phyloP scores from a whole-genome alignment of 202 grass and related monocot species.

The Carex arenaria region DNA sequence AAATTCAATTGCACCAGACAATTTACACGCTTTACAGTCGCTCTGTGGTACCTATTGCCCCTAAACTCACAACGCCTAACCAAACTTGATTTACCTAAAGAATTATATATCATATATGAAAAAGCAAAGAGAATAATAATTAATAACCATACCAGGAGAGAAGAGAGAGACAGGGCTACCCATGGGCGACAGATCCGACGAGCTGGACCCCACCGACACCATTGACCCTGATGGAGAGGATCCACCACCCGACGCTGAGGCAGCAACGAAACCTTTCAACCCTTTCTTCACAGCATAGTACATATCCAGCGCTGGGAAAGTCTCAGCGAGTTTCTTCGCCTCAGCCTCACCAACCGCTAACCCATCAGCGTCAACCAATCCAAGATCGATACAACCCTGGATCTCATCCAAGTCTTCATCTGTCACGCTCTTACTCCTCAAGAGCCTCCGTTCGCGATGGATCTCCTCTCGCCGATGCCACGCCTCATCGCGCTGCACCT shows the following conservation, averaged over 20 bases:
- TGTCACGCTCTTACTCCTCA: slow-evolving; percentile 51
- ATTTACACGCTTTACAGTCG: not conserved
- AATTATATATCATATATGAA: not conserved
- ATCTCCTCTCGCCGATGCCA: slow-evolving; percentile 56
- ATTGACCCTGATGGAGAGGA: not conserved
- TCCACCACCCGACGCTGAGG: not conserved
- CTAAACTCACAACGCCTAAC: not conserved
- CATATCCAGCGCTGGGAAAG: slow-evolving; percentile 60
- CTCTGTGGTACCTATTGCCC: not conserved
- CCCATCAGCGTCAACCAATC: slow-evolving; percentile 42
- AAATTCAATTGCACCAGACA: not conserved
- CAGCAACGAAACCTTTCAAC: not conserved
- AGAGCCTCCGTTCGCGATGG: not conserved
- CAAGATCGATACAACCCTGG: slow-evolving; percentile 68
- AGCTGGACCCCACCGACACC: slow-evolving; percentile 19
- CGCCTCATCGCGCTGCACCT: slow-evolving; percentile 58
- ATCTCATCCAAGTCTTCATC: slow-evolving; percentile 78
- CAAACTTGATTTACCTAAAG: not conserved
- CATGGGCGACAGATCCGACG: slow-evolving; percentile 54
- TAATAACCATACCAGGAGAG: slow-evolving; percentile 37
- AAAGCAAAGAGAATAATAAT: not conserved
- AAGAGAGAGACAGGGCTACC: slow-evolving; percentile 60
- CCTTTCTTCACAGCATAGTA: slow-evolving; percentile 59
- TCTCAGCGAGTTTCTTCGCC: slow-evolving; percentile 42
- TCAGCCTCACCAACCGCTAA: slow-evolving; percentile 37